phyloP scores from a whole-genome alignment of 305 asterid genomes.

The Fraxinus angustifolia region DNA sequence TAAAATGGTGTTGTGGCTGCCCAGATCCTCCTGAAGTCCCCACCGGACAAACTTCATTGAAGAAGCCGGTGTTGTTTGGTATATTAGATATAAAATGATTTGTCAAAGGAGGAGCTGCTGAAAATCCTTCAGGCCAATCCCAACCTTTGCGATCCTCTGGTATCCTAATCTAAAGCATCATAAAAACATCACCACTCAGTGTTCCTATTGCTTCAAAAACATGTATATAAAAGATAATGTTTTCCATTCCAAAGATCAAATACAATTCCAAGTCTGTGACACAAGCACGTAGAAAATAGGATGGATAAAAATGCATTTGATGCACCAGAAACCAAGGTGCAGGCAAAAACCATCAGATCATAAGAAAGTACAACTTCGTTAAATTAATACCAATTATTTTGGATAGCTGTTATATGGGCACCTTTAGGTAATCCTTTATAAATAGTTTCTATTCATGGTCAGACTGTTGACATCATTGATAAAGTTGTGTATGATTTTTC shows the following conservation, averaged over 20 bases:
- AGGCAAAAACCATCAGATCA: background rate
- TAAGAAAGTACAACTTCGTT: background rate
- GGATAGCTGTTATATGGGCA: background rate
- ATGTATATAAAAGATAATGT: constrained; percentile 24
- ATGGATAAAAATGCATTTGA: background rate
- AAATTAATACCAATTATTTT: background rate
- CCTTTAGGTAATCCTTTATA: background rate
- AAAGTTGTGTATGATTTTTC: background rate
- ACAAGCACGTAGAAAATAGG: background rate
- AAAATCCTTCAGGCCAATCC: constrained; percentile 65
- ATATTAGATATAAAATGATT: constrained; percentile 26
- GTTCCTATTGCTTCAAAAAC: constrained; percentile 34
- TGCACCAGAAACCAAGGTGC: background rate
- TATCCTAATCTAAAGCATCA: constrained; percentile 46
- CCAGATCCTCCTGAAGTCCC: constrained; percentile 32
- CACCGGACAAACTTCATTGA: constrained; percentile 27
- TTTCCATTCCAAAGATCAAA: constrained; percentile 18
- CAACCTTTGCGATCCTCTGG: constrained; percentile 56
- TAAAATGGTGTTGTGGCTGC: constrained; percentile 26
- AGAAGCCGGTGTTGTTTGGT: constrained; percentile 28
- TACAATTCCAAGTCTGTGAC: constrained; percentile 3
- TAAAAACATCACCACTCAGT: constrained; percentile 32
- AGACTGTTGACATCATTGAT: background rate
- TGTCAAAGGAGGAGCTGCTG: constrained; percentile 30
- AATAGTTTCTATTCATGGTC: background rate